Percentiles rank a stretch among this genome's conserved stretches.
Conservation (phyloP, 768 basidiomycete species). For the Thelephora aurantiotincta region DNA sequence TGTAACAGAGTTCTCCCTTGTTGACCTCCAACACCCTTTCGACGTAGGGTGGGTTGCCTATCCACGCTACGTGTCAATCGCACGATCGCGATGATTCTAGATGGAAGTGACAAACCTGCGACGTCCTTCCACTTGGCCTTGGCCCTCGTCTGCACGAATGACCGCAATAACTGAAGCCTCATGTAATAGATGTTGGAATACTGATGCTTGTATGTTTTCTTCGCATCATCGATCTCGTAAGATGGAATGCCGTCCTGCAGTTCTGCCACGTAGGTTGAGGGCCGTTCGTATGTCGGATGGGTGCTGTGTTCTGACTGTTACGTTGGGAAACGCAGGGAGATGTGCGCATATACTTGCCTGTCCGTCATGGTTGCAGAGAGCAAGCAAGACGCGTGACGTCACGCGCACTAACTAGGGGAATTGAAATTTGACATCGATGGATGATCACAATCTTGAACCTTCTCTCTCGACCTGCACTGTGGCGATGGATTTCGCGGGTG, state of each 20-base stretch:
- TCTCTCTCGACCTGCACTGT: no score
- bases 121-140: conserved; percentile 33
- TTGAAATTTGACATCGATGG: no score
- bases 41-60: conserved; percentile 60
- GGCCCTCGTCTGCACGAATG: conserved; percentile 35
- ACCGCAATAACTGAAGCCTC: conserved; percentile 34
- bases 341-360: no score
- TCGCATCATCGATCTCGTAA: conserved; percentile 27
- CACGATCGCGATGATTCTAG: neutral
- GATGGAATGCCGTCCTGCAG: conserved; percentile 16
- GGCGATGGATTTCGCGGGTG: no score
- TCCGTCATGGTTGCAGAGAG: no score
- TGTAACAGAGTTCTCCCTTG: conserved; percentile 75
- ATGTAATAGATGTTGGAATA: conserved; percentile 66
- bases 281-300: no score
- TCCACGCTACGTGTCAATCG: neutral
- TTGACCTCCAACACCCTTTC: conserved; percentile 77
- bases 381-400: no score
- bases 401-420: no score
- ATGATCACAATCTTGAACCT: no score
- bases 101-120: conserved; percentile 16
- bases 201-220: conserved; percentile 48
- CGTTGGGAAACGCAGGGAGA: no score
- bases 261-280: no score
- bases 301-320: no score